A percentile compares a stretch with the other conserved stretches of the same genome.
phyloP scores from a whole-genome alignment of 2,329 filamentous ascomycete species.

The Trichoderma sp. region DNA sequence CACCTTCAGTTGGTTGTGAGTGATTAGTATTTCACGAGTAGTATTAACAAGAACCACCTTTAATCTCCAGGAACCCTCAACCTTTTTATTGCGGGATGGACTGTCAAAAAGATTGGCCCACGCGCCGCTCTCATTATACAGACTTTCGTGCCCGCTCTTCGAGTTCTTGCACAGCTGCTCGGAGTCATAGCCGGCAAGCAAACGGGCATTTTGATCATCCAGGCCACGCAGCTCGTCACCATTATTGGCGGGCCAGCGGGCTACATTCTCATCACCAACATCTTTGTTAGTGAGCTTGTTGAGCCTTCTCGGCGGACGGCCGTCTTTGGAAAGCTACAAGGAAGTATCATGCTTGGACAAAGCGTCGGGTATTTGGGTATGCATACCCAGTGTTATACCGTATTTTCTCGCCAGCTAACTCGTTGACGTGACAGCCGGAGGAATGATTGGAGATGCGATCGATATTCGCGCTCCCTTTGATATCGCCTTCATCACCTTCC shows the following conservation, averaged over 20 bases:
- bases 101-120: slow-evolving; percentile 63
- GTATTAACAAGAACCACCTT: neutral
- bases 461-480: slow-evolving; percentile 64
- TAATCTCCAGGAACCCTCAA: slow-evolving; percentile 48
- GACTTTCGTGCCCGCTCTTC: slow-evolving; percentile 61
- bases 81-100: slow-evolving; percentile 64
- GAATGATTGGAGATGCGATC: slow-evolving; percentile 60
- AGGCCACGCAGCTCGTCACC: slow-evolving; percentile 64
- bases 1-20: too few relatives aligned
- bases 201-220: slow-evolving; percentile 64
- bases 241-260: slow-evolving; percentile 66
- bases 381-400: neutral
- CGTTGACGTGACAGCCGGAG: slow-evolving; percentile 47
- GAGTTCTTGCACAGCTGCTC: slow-evolving; percentile 61
- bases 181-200: slow-evolving; percentile 61
- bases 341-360: slow-evolving; percentile 64
- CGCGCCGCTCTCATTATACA: slow-evolving; percentile 60
- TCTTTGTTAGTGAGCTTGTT: slow-evolving; percentile 64
- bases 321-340: slow-evolving; percentile 63
- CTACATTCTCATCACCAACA: slow-evolving; percentile 66
- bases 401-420: neutral
- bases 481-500: slow-evolving; percentile 57
- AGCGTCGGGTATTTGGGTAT: slow-evolving; percentile 59
- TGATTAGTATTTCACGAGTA: neutral
- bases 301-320: slow-evolving; percentile 58